Conservation (phyloP, 768 basidiomycete species). For the Leucocoprinus birnbaumii region DNA sequence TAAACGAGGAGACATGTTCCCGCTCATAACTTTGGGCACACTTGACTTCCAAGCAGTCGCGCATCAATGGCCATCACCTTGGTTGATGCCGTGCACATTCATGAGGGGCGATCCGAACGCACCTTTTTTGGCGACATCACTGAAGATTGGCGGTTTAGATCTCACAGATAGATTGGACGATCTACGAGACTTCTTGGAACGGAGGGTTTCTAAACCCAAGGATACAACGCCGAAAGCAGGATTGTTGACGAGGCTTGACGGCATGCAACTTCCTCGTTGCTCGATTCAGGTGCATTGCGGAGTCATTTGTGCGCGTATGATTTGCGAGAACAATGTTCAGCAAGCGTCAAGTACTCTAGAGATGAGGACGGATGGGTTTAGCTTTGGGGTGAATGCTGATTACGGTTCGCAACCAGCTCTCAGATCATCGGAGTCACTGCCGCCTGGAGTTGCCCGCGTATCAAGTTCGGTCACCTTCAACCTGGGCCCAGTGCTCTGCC, state of each 20-base stretch:
- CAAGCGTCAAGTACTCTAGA: constrained; percentile 50
- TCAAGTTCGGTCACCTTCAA: constrained; percentile 35
- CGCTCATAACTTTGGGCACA: constrained; percentile 41
- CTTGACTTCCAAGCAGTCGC: constrained; percentile 38
- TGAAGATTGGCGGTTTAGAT: constrained; percentile 41
- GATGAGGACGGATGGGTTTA: constrained; percentile 52
- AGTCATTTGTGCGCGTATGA: constrained; percentile 45
- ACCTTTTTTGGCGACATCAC: constrained; percentile 48
- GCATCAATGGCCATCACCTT: constrained; percentile 63
- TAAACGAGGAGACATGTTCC: constrained; percentile 29
- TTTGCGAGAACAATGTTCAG: constrained; percentile 40
- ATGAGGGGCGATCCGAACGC: constrained; percentile 56
- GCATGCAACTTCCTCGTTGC: constrained; percentile 6
- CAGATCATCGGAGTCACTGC: constrained; percentile 3
- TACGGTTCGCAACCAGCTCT: constrained; percentile 40
- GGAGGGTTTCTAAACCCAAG: constrained; percentile 14
- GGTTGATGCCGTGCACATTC: constrained; percentile 46
- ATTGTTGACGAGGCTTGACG: constrained; percentile 2
- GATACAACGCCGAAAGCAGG: neutral
- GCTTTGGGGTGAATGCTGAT: constrained; percentile 27
- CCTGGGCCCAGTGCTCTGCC: constrained; percentile 51
- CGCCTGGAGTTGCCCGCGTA: constrained; percentile 41
- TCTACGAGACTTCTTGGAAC: constrained; percentile 37
- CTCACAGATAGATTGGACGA: constrained; percentile 54
- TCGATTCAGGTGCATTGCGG: constrained; percentile 45